These are phyloP conservation scores for Conticribra weissflogii DNA, from an alignment of 108 stramenopile genomes.

Conservation along the genomic window DNA sequence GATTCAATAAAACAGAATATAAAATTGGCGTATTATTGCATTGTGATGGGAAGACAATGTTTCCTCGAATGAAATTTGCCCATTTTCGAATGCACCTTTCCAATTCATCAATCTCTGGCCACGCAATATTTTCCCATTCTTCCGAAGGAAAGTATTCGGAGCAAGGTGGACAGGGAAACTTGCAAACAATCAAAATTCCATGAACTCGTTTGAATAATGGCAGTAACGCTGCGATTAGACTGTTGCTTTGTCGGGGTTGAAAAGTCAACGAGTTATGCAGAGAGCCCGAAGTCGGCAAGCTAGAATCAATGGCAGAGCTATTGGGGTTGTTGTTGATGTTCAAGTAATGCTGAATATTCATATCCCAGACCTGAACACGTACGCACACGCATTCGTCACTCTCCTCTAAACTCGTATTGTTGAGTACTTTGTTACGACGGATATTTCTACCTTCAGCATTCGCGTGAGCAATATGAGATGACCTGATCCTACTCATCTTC, in stretches of 20 bases:
- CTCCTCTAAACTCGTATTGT: not conserved
- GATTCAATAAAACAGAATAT: slow-evolving; percentile 15
- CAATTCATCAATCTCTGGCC: slow-evolving; percentile 24
- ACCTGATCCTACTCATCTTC: no score
- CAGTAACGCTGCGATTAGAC: slow-evolving; percentile 9
- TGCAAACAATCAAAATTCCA: slow-evolving; percentile 24
- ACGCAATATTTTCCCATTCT: slow-evolving; percentile 1
- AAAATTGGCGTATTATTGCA: not conserved
- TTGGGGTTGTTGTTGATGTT: slow-evolving; percentile 7
- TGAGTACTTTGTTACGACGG: not conserved
- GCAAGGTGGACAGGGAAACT: slow-evolving; percentile 21
- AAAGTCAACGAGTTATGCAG: not conserved
- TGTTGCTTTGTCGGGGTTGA: not conserved
- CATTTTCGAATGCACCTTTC: slow-evolving; percentile 21
- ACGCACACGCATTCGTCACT: slow-evolving; percentile 12
- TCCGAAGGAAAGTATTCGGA: not conserved
- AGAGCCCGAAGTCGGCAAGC: slow-evolving; percentile 10
- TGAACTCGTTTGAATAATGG: slow-evolving; percentile 22
- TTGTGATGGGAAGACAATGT: not conserved
- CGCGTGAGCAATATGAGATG: not conserved
- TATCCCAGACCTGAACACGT: slow-evolving; percentile 33
- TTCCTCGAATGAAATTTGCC: slow-evolving; percentile 8
- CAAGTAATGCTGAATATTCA: slow-evolving; percentile 19
- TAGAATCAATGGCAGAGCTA: not conserved
- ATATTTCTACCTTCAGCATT: not conserved